Evolutionary conservation across 345 rosid genomes (phyloP).

Genomic region (Euphorbia pulcherrima): DNA sequence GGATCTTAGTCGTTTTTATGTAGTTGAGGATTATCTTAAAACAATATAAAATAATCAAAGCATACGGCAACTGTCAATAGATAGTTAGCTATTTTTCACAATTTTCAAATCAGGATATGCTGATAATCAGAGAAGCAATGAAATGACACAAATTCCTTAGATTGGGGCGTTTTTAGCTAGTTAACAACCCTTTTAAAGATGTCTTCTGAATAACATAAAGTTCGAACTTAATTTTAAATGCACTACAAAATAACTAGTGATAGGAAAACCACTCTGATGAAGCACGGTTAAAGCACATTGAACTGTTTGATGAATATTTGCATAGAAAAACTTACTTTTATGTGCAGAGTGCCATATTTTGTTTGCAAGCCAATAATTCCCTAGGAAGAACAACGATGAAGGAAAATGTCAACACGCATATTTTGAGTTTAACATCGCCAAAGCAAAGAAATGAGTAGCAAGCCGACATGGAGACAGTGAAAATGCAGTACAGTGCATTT

Average conservation of each 20-base stretch:
- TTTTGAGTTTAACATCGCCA: background rate
- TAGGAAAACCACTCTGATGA: background rate
- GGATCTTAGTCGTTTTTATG: background rate
- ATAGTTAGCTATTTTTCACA: background rate
- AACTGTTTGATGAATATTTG: background rate
- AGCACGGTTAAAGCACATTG: background rate
- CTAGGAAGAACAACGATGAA: slow-evolving; percentile 31
- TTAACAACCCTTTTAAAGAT: background rate
- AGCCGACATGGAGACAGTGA: background rate
- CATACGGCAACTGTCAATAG: background rate
- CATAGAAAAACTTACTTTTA: slow-evolving; percentile 52
- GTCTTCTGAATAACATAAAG: background rate
- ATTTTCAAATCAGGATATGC: background rate
- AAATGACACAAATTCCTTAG: background rate
- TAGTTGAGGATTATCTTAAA: background rate
- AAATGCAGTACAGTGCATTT: background rate
- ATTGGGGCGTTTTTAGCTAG: background rate
- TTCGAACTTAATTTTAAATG: background rate
- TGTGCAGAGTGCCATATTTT: slow-evolving; percentile 65
- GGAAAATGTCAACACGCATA: slow-evolving; percentile 7
- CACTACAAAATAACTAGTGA: background rate
- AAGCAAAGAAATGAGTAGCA: background rate
- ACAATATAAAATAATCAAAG: background rate
- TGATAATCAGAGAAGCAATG: background rate
- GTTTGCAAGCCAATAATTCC: slow-evolving; percentile 85